phyloP scores from a whole-genome alignment of 805 yeast species.

The Lachancea mirantina region DNA sequence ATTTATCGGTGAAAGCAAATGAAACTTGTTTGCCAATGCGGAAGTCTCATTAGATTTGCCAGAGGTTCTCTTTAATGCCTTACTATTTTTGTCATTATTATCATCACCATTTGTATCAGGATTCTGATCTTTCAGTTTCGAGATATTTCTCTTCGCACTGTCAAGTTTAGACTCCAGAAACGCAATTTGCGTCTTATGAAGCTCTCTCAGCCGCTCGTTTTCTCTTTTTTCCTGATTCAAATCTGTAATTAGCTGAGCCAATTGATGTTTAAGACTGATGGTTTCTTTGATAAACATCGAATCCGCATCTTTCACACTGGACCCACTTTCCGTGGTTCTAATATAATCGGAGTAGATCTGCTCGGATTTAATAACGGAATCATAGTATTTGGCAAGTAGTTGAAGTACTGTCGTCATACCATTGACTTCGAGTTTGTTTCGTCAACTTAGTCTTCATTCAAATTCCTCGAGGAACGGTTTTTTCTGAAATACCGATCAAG shows the following conservation, averaged over 20 bases:
- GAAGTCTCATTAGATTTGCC: slow-evolving; percentile 6
- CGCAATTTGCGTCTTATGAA: slow-evolving; percentile 31
- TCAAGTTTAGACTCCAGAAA: slow-evolving; percentile 32
- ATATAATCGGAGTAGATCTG: slow-evolving; percentile 15
- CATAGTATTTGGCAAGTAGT: slow-evolving; percentile 23
- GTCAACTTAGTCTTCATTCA: too few species aligned
- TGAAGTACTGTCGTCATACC: slow-evolving; percentile 24
- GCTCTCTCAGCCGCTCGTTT: slow-evolving; percentile 26
- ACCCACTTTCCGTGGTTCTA: slow-evolving; percentile 3
- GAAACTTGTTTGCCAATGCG: slow-evolving; percentile 13
- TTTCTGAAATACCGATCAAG: too few species aligned
- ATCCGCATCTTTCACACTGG: slow-evolving; percentile 2
- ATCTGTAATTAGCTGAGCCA: slow-evolving; percentile 30
- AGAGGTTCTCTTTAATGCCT: slow-evolving; percentile 12
- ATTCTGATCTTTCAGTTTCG: slow-evolving; percentile 21
- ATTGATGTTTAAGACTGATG: slow-evolving; percentile 30
- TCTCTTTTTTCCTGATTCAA: slow-evolving; percentile 26
- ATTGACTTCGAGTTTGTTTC: too few species aligned
- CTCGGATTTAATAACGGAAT: slow-evolving; percentile 25
- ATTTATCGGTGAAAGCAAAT: slow-evolving; percentile 21
- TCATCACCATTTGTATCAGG: slow-evolving; percentile 1
- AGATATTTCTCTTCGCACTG: slow-evolving; percentile 29
- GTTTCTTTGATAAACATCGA: slow-evolving; percentile 27
- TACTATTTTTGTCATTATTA: slow-evolving; percentile 5
- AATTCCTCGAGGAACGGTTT: too few species aligned